Evolutionary conservation across 2,329 filamentous ascomycete genomes (phyloP).

Genomic region (Venturia carpophila): DNA sequence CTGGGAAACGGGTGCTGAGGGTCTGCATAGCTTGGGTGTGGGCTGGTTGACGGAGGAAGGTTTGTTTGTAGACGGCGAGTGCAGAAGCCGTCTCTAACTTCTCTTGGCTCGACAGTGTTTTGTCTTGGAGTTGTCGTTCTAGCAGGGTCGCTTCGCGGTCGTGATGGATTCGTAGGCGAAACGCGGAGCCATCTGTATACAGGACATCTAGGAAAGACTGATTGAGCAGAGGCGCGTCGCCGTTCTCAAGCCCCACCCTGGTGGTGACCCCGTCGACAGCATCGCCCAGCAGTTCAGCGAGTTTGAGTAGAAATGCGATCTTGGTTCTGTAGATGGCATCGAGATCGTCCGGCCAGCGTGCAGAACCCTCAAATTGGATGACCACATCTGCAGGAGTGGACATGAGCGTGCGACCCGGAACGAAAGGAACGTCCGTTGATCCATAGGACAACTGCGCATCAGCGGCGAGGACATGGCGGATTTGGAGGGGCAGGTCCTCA

Average conservation of each 20-base stretch:
- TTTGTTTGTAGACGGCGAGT: conserved; percentile 62
- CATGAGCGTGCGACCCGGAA: conserved; percentile 39
- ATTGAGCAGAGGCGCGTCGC: conserved; percentile 60
- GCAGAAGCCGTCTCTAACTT: conserved; percentile 61
- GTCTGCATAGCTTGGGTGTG: conserved; percentile 76
- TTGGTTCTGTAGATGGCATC: conserved; percentile 90
- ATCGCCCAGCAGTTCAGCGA: conserved; percentile 63
- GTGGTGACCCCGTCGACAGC: conserved; percentile 54
- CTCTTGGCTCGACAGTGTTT: conserved; percentile 27
- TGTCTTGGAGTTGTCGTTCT: conserved; percentile 70
- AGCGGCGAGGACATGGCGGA: conserved; percentile 70
- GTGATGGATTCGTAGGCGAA: conserved; percentile 80
- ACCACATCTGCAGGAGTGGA: conserved; percentile 63
- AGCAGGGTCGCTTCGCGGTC: conserved; percentile 79
- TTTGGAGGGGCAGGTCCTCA: conserved; percentile 77
- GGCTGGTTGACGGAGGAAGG: conserved; percentile 63
- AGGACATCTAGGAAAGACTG: conserved; percentile 74
- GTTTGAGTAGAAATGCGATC: conserved; percentile 71
- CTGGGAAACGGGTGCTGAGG: conserved; percentile 69
- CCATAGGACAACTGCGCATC: conserved; percentile 67
- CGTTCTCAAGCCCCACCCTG: conserved; percentile 74
- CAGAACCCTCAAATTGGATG: conserved; percentile 87
- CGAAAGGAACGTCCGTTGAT: conserved; percentile 49
- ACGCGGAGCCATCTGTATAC: conserved; percentile 57
- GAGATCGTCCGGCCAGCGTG: conserved; percentile 87